phyloP scores from a whole-genome alignment of 1,284 basidiomycete genomes.

The Sanguinoderma infundibulare region DNA sequence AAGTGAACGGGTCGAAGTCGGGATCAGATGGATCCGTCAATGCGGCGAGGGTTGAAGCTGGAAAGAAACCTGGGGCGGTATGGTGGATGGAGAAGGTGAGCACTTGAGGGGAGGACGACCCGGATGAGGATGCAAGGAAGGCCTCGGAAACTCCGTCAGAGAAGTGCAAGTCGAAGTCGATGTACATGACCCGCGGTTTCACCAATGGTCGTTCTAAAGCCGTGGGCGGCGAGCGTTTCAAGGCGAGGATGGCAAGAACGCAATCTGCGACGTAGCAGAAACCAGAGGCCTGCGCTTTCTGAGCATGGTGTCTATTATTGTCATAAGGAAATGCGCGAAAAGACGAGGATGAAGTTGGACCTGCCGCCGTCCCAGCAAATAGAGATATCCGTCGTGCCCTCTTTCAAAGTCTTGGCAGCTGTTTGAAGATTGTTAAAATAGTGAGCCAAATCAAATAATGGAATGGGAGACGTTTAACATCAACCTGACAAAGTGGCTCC shows the following conservation, averaged over 20 bases:
- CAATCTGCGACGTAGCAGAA: slow-evolving; percentile 96
- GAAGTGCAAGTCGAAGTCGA: slow-evolving; percentile 93
- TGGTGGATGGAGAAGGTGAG: slow-evolving; percentile 89
- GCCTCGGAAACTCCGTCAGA: slow-evolving; percentile 88
- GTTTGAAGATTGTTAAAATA: slow-evolving; percentile 30
- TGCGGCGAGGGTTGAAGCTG: slow-evolving; percentile 58
- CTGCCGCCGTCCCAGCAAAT: slow-evolving; percentile 89
- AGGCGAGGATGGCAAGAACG: slow-evolving; percentile 74
- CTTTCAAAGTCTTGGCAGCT: slow-evolving; percentile 66
- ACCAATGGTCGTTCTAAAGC: slow-evolving; percentile 18
- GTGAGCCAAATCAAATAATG: not conserved
- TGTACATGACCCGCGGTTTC: slow-evolving; percentile 81
- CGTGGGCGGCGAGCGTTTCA: slow-evolving; percentile 15
- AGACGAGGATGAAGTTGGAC: slow-evolving; percentile 33
- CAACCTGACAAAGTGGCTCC: slow-evolving; percentile 60
- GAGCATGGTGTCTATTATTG: slow-evolving; percentile 70
- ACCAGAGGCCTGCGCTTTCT: slow-evolving; percentile 77
- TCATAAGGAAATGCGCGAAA: slow-evolving; percentile 19
- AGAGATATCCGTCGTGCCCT: slow-evolving; percentile 60
- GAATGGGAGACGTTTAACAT: not conserved
- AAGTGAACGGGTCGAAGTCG: slow-evolving; percentile 70
- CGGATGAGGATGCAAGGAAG: slow-evolving; percentile 47
- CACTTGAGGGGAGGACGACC: slow-evolving; percentile 49
- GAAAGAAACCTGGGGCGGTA: slow-evolving; percentile 83
- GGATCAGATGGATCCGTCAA: slow-evolving; percentile 48